Evolutionary conservation across 1,284 basidiomycete species (phyloP).

Genomic region (Rhodofomes roseus): DNA sequence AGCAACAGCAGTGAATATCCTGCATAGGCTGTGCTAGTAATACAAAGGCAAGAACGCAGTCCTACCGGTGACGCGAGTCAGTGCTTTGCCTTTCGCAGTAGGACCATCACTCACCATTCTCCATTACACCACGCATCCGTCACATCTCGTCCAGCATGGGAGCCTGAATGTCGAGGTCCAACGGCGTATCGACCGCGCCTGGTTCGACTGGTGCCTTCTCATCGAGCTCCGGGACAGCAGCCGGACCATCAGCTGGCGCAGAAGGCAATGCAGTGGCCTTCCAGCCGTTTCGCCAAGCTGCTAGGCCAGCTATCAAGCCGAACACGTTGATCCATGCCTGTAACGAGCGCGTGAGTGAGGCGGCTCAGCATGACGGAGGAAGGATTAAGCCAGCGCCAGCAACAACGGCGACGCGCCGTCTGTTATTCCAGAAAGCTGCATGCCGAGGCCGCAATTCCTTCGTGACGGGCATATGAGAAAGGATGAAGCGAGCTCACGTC

Average conservation of each 20-base stretch:
- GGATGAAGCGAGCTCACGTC: conserved; percentile 39
- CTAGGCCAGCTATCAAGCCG: conserved; percentile 58
- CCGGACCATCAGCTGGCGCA: conserved; percentile 7
- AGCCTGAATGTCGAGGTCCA: conserved; percentile 17
- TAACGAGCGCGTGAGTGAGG: background rate
- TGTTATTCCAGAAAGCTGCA: background rate
- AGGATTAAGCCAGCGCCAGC: conserved; percentile 5
- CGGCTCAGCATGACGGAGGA: background rate
- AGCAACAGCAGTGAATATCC: too few species aligned
- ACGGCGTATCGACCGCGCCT: conserved; percentile 9
- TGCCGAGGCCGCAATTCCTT: background rate
- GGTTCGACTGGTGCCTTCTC: conserved; percentile 2
- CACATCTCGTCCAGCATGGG: conserved; percentile 14
- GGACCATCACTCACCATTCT: background rate
- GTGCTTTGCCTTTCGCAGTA: background rate
- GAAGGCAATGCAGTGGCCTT: conserved; percentile 60
- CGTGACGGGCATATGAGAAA: background rate
- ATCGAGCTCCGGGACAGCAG: background rate
- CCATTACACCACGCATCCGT: background rate
- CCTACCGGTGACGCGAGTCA: background rate
- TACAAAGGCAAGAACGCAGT: background rate
- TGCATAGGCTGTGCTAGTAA: background rate
- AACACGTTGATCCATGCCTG: conserved; percentile 63
- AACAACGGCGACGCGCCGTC: background rate
- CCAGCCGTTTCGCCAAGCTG: conserved; percentile 73